phyloP scores from a whole-genome alignment of 768 basidiomycete species.

The Megacollybia marginata region DNA sequence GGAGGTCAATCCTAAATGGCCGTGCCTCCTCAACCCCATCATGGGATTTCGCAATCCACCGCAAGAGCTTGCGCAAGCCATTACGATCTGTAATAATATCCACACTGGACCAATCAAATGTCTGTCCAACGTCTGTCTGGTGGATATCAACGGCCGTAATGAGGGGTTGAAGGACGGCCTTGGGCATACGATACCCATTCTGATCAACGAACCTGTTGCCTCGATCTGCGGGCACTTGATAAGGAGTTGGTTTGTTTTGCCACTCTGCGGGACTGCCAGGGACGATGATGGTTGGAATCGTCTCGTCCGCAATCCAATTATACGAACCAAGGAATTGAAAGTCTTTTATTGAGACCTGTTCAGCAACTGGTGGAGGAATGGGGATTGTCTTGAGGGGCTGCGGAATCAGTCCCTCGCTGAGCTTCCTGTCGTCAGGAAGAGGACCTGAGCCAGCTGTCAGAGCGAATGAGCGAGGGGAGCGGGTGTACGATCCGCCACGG shows the following conservation, averaged over 20 bases:
- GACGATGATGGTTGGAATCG: slow-evolving; percentile 41
- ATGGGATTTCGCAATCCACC: slow-evolving; percentile 26
- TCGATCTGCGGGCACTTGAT: slow-evolving; percentile 27
- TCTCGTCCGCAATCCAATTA: slow-evolving; percentile 38
- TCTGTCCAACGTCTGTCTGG: slow-evolving; percentile 7
- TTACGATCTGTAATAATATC: slow-evolving; percentile 50
- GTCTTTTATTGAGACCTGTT: slow-evolving; percentile 29
- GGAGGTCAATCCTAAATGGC: slow-evolving; percentile 60
- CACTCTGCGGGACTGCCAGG: slow-evolving; percentile 50
- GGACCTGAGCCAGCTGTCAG: not conserved
- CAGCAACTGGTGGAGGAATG: slow-evolving; percentile 9
- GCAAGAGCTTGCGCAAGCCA: slow-evolving; percentile 43
- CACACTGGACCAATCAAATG: slow-evolving; percentile 28
- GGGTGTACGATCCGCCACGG: not conserved
- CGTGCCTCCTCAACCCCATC: not conserved
- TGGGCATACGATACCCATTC: slow-evolving; percentile 28
- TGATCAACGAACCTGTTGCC: slow-evolving; percentile 33
- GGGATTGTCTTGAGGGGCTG: not conserved
- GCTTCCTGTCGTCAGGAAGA: not conserved
- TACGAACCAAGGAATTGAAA: slow-evolving; percentile 42
- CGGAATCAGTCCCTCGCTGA: not conserved
- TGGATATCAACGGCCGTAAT: slow-evolving; percentile 37
- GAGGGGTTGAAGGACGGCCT: slow-evolving; percentile 34
- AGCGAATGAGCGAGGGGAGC: not conserved
- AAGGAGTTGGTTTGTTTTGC: slow-evolving; percentile 28